A percentile compares a stretch with the other conserved stretches of the same genome.
Conservation (phyloP, 176 grass and related monocot species). For the Carex scoparia region DNA sequence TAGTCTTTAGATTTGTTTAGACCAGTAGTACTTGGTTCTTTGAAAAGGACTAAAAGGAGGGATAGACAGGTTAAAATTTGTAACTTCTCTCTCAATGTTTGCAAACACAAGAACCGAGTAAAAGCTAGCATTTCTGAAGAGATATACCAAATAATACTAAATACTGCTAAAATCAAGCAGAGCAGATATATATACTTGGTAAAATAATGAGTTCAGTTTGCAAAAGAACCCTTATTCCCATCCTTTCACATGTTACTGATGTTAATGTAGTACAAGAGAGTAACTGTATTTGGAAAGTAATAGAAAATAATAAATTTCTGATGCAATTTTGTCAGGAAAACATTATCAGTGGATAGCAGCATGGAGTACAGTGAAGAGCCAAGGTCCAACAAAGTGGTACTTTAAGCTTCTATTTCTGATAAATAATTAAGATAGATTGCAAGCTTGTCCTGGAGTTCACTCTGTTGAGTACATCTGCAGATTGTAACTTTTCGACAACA, state of each 20-base stretch:
- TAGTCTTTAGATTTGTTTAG: not conserved
- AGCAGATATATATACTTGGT: not conserved
- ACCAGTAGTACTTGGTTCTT: not conserved
- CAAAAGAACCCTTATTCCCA: not conserved
- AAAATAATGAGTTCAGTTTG: constrained; percentile 10
- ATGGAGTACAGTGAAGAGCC: constrained; percentile 16
- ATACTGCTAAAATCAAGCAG: not conserved
- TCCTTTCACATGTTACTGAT: not conserved
- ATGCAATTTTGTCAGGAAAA: constrained; percentile 18
- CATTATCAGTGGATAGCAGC: constrained; percentile 23
- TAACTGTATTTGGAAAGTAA: constrained; percentile 2
- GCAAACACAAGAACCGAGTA: not conserved
- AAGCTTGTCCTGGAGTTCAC: not conserved
- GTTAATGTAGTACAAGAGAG: not conserved
- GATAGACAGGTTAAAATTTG: not conserved
- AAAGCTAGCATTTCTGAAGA: not conserved
- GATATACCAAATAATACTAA: not conserved
- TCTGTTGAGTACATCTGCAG: not conserved
- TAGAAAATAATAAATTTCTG: constrained; percentile 21
- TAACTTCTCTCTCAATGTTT: not conserved
- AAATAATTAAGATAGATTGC: not conserved
- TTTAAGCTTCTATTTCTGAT: not conserved
- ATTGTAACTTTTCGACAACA: not conserved
- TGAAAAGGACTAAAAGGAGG: not conserved
- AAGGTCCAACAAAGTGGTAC: constrained; percentile 23